Conservation (phyloP, 108 stramenopile genomes). For the Aureococcus anophagefferens region DNA sequence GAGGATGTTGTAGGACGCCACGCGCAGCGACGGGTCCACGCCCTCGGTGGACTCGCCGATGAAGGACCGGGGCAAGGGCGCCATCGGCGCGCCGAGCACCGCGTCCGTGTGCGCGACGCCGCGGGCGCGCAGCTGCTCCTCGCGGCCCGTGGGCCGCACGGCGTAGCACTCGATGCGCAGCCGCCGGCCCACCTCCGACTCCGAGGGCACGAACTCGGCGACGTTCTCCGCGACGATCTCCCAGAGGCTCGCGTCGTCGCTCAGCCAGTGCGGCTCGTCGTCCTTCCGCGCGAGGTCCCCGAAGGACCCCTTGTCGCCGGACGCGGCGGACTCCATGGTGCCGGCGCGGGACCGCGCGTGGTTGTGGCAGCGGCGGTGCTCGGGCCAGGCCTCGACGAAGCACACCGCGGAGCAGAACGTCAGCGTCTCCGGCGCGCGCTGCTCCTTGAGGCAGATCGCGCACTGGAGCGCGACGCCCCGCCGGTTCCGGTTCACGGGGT, state of each 20-base stretch:
- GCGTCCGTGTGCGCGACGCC: background rate
- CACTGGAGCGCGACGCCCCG: background rate
- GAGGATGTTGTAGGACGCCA: slow-evolving; percentile 89
- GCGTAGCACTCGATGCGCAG: background rate
- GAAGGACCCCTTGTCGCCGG: too few species aligned
- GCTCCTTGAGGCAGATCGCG: background rate
- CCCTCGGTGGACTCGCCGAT: background rate
- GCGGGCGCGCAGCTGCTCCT: background rate
- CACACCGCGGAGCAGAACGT: background rate
- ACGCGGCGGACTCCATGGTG: too few species aligned
- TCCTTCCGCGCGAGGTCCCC: too few species aligned
- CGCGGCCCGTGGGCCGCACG: background rate
- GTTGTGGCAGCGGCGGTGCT: background rate
- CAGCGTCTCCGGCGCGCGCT: too few species aligned
- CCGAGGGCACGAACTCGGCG: background rate
- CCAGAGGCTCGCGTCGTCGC: too few species aligned
- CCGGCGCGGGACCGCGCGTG: too few species aligned
- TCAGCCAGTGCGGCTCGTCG: too few species aligned
- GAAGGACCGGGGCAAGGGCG: background rate
- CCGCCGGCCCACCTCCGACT: background rate
- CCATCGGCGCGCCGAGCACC: background rate
- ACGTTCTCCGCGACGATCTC: background rate
- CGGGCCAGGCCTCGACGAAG: background rate
- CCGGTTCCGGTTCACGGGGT: background rate
- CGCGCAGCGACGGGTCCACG: slow-evolving; percentile 38